Base-by-base conservation (phyloP, 257 asterid genomes). In the Mentha longifolia region DNA sequence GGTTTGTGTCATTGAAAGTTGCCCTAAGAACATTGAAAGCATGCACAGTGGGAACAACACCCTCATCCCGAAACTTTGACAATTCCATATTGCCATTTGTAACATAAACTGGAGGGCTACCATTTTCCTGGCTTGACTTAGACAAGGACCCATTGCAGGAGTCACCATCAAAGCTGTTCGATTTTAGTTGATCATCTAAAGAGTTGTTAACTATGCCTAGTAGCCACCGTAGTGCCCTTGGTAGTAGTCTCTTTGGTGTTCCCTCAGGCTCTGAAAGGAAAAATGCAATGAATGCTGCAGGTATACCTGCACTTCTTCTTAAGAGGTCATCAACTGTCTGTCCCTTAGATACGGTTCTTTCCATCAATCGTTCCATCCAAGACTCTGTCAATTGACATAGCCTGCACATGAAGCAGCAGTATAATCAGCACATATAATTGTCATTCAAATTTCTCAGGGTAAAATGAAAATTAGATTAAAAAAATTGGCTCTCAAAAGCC, bases 231-330 rank as follows among this genome's bases (percentile, higher is more conserved):
- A 94, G 74, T 49, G 99, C 97, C 83, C 84, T 88, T 45, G 99
- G 97, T 62, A 94, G 89, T 67, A 94, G 88, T 73, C 85, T 85
- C 80, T 94, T 94, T 56, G 99, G 99, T 72, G 96, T 78, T 74
- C 97, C 99, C 86, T 89, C 96, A 0, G 99, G 99, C 82, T 94
- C 99, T 19, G 99, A 85, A 67, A 94, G 95, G 77, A 94, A 94
- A 78, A 94, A 86, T 17, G 99, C 97, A 75, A 84, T 86, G 82
- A 89, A 94, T 80, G 99, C 97, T 50, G 97, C 97, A 47, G 99
- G 99, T 76, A 94, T 91, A 43, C 99, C 99, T 20, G 99, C 99
- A 91, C 99, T 94, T 86, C 99, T 91, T 78, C 99, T 84, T 71
- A 94, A 83, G 51, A 94, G 90, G 83, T 94, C 96, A 63, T 94